Evolutionary conservation across 257 asterid genomes (phyloP).

Genomic region (Verbascum thapsus): DNA sequence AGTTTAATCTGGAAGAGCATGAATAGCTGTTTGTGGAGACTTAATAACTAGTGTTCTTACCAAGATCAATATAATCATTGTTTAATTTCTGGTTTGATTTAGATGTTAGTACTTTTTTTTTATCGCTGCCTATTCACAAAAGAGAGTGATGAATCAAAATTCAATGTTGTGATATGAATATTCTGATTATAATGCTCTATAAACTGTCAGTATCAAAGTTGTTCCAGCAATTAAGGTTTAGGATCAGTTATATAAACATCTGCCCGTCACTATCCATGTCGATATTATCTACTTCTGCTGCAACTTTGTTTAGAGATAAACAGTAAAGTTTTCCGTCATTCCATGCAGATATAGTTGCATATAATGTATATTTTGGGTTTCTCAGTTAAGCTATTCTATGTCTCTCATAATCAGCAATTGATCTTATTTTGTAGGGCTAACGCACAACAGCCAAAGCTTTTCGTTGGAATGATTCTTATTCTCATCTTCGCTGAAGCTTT

Average conservation of each 20-base stretch:
- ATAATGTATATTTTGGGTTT: not conserved
- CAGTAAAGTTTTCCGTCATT: not conserved
- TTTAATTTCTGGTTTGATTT: not conserved
- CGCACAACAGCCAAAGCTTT: slow-evolving; percentile 76
- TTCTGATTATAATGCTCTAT: not conserved
- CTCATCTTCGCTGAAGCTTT: slow-evolving; percentile 76
- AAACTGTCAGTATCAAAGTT: not conserved
- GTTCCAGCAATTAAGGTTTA: not conserved
- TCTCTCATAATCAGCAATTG: not conserved
- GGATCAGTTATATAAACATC: not conserved
- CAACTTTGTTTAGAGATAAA: not conserved
- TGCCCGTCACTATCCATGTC: not conserved
- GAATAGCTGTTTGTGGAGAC: slow-evolving; percentile 3
- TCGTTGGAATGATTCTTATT: slow-evolving; percentile 81
- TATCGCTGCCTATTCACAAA: not conserved
- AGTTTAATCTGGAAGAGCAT: not conserved
- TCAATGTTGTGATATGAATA: not conserved
- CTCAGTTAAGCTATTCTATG: not conserved
- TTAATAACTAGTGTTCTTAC: not conserved
- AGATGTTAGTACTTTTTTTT: not conserved
- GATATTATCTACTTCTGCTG: not conserved
- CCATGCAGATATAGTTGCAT: not conserved
- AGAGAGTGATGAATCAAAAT: slow-evolving; percentile 5
- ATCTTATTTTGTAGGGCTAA: slow-evolving; percentile 54
- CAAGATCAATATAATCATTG: not conserved